phyloP scores from a whole-genome alignment of 1,284 basidiomycete genomes.

The Trichosporon asahii region DNA sequence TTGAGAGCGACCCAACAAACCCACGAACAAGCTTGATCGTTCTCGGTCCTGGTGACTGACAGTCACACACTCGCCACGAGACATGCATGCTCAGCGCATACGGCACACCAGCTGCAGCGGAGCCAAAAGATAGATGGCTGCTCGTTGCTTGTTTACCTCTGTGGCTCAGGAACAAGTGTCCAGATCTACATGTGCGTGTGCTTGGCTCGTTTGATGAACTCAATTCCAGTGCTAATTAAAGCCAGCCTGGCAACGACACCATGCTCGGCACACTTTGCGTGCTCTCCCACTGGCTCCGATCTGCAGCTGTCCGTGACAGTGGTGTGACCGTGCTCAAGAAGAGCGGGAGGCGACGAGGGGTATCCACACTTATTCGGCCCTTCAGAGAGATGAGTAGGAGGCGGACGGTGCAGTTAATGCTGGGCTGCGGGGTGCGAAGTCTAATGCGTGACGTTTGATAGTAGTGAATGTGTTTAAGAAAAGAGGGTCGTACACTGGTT shows the following conservation, averaged over 20 bases:
- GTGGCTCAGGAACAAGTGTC: background rate
- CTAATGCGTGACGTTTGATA: background rate
- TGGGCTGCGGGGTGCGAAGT: background rate
- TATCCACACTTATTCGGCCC: too few relatives aligned
- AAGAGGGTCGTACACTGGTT: background rate
- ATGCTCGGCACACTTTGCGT: background rate
- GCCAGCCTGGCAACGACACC: background rate
- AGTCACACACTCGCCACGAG: background rate
- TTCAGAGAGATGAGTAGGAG: too few relatives aligned
- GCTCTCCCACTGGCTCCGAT: background rate
- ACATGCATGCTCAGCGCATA: background rate
- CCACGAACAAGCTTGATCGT: background rate
- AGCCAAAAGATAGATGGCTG: background rate
- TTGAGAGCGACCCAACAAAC: background rate
- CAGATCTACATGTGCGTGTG: background rate
- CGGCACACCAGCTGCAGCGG: background rate
- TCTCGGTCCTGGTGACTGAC: background rate
- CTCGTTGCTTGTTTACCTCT: background rate
- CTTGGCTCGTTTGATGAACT: background rate
- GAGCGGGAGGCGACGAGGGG: too few relatives aligned
- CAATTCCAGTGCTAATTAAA: background rate
- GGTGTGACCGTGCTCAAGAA: too few relatives aligned
- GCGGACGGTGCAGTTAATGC: too few relatives aligned
- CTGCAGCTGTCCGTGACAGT: background rate
- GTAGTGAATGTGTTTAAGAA: background rate